Conservation (phyloP, 805 yeast genomes). For the Ogataea degrootiae region DNA sequence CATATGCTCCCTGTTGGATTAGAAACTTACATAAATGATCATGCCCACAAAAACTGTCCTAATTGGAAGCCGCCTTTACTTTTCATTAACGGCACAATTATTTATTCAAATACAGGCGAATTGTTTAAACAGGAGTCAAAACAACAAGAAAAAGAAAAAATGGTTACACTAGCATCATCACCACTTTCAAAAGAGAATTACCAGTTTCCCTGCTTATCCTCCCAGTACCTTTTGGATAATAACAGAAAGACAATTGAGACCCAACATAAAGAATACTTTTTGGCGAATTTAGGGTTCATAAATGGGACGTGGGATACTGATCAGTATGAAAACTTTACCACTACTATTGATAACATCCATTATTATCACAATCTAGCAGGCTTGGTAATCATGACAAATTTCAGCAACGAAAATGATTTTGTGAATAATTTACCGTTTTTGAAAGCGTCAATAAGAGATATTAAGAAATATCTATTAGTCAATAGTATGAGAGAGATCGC, state of each 20-base stretch:
- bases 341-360: slow-evolving; percentile 68
- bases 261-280: slow-evolving; percentile 11
- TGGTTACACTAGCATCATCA: neutral
- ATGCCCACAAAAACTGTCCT: neutral
- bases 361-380: slow-evolving; percentile 76
- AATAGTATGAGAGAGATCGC: slow-evolving; percentile 33
- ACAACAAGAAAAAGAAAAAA: neutral
- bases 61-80: neutral
- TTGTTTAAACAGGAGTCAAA: too few species aligned
- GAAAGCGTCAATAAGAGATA: slow-evolving; percentile 87
- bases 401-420: slow-evolving; percentile 45
- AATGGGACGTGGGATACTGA: slow-evolving; percentile 24
- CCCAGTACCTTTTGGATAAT: slow-evolving; percentile 7
- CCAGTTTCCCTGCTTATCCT: slow-evolving; percentile 5
- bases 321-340: slow-evolving; percentile 62
- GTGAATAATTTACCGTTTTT: slow-evolving; percentile 73
- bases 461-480: slow-evolving; percentile 57
- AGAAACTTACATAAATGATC: neutral
- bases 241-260: slow-evolving; percentile 5
- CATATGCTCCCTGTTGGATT: too few species aligned
- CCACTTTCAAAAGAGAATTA: neutral
- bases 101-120: too few species aligned
- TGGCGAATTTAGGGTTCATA: slow-evolving; percentile 12
- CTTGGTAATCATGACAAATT: slow-evolving; percentile 87
- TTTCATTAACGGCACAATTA: too few species aligned